Evolutionary conservation across 768 basidiomycete species (phyloP).

Genomic region (Psilocybe subaeruginosa): DNA sequence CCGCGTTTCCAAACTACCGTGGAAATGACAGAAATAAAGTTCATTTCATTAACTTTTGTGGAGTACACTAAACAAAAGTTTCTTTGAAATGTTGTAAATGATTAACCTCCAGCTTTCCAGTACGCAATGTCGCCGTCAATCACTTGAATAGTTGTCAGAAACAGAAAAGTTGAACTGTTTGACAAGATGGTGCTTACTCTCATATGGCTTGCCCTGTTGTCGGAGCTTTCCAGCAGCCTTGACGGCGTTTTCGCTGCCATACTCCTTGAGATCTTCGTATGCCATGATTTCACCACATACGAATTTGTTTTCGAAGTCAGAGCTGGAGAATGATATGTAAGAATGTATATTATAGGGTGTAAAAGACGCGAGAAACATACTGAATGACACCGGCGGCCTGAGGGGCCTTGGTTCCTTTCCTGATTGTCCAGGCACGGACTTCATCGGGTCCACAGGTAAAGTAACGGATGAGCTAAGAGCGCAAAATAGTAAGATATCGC

Average conservation of each 20-base stretch:
- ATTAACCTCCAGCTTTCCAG: slow-evolving; percentile 78
- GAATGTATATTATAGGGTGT: not conserved
- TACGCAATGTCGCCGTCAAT: slow-evolving; percentile 89
- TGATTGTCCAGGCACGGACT: slow-evolving; percentile 97
- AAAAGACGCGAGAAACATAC: slow-evolving; percentile 44
- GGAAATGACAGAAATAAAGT: too few relatives aligned
- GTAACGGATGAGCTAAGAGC: slow-evolving; percentile 83
- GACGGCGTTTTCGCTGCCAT: slow-evolving; percentile 88
- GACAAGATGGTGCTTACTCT: slow-evolving; percentile 58
- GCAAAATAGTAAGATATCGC: not conserved
- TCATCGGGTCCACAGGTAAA: slow-evolving; percentile 98
- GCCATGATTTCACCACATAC: slow-evolving; percentile 98
- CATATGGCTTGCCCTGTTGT: slow-evolving; percentile 97
- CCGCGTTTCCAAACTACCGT: too few relatives aligned
- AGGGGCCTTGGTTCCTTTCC: slow-evolving; percentile 92
- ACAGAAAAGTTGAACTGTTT: not conserved
- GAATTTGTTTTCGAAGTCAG: slow-evolving; percentile 98
- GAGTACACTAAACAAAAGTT: not conserved
- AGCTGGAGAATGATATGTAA: slow-evolving; percentile 44
- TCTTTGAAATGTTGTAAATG: not conserved
- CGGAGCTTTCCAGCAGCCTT: slow-evolving; percentile 94
- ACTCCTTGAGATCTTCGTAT: slow-evolving; percentile 87
- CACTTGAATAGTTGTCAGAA: slow-evolving; percentile 47
- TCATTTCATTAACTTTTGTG: not conserved
- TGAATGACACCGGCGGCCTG: slow-evolving; percentile 99